Evolutionary conservation across 2,329 filamentous ascomycete genomes (phyloP).

Genomic region (Ophiostoma sp.): DNA sequence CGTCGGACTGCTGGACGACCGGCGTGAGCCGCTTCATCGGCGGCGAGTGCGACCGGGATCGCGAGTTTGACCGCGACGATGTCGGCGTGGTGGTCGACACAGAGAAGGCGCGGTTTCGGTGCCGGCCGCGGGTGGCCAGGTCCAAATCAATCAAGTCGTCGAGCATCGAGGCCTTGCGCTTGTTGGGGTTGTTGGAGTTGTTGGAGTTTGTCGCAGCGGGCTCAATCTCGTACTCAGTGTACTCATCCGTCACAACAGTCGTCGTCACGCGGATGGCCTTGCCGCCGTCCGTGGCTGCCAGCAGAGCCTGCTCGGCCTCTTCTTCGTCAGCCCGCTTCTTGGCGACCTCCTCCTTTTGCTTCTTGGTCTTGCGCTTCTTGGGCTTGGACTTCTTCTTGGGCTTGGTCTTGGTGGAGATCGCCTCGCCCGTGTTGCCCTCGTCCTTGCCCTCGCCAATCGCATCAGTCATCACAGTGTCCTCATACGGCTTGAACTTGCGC

Average conservation of each 20-base stretch:
- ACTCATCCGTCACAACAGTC: neutral
- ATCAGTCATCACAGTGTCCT: neutral
- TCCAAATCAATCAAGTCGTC: neutral
- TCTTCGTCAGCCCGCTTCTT: neutral
- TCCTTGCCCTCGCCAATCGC: neutral
- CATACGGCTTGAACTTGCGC: conserved; percentile 5
- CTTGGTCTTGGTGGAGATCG: neutral
- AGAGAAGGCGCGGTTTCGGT: neutral
- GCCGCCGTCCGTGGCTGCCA: neutral
- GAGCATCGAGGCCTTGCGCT: neutral
- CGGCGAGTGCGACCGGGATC: neutral
- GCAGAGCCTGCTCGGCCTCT: neutral
- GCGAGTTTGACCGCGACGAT: neutral
- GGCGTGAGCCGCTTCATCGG: neutral
- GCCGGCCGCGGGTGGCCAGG: neutral
- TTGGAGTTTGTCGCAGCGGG: neutral
- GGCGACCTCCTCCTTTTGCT: neutral
- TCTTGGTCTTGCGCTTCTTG: conserved; percentile 12
- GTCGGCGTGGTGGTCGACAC: neutral
- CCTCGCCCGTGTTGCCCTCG: neutral
- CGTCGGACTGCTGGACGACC: neutral
- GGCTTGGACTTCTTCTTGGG: neutral
- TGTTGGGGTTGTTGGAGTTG: neutral
- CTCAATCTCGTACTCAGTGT: no score
- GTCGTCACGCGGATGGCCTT: neutral